A percentile compares a stretch with the other conserved stretches of the same genome.
Evolutionary conservation across 2,329 filamentous ascomycete species (phyloP).

Genomic region (Ceratocystiopsis minuta): DNA sequence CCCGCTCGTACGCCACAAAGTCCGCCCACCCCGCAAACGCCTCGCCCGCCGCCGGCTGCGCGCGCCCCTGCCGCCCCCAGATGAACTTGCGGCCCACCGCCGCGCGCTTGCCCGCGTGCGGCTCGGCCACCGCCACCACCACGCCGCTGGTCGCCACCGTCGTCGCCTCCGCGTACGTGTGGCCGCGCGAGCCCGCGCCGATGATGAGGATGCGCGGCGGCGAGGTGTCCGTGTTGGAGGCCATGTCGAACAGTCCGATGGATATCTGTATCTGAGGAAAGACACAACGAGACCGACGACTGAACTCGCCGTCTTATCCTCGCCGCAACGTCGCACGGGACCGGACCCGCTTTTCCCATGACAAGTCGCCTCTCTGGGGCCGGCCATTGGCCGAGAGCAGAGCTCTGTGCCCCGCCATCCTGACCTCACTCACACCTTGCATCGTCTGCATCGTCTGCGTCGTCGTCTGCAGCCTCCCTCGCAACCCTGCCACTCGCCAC

Average conservation of each 20-base stretch:
- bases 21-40: constrained; percentile 57
- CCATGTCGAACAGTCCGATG: too few species aligned
- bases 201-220: constrained; percentile 58
- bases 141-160: constrained; percentile 44
- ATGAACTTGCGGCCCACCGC: constrained; percentile 56
- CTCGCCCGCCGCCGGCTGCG: constrained; percentile 37
- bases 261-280: too few species aligned
- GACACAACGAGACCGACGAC: too few species aligned
- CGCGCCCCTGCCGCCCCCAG: constrained; percentile 33
- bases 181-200: constrained; percentile 65
- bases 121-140: constrained; percentile 67
- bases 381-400: too few species aligned
- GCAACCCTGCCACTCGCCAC: too few species aligned
- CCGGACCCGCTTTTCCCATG: too few species aligned
- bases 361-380: too few species aligned
- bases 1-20: constrained; percentile 55
- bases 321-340: too few species aligned
- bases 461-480: too few species aligned
- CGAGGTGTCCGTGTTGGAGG: constrained; percentile 6
- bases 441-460: neutral
- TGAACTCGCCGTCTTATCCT: too few species aligned
- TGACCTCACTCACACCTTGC: neutral
- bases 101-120: constrained; percentile 56
- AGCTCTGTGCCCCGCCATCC: too few species aligned
- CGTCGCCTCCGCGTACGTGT: constrained; percentile 54